Conservation (phyloP, 306 rosid species). For the Hippophae tibetana region DNA sequence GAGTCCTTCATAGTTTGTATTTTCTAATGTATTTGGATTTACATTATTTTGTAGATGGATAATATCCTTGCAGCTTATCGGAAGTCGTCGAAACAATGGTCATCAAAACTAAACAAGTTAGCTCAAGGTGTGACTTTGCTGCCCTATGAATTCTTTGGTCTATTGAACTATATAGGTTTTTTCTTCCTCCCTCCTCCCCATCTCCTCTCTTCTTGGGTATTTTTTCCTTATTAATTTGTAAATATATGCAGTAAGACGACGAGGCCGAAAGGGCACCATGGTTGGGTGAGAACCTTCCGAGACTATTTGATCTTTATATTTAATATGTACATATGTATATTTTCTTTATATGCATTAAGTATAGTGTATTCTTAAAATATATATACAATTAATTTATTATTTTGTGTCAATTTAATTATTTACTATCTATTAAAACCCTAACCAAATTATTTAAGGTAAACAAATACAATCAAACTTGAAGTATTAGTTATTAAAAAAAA, state of each 20-base stretch:
- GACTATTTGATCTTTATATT: too few relatives aligned
- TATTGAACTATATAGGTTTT: neutral
- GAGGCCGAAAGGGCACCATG: slow-evolving; percentile 92
- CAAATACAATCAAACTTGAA: too few relatives aligned
- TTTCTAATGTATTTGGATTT: slow-evolving; percentile 3
- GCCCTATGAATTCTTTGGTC: too few relatives aligned
- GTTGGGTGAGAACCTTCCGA: slow-evolving; percentile 53
- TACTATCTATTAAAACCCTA: neutral
- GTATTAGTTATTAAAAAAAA: too few relatives aligned
- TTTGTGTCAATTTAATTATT: neutral
- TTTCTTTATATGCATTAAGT: too few relatives aligned
- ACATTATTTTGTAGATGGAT: slow-evolving; percentile 27
- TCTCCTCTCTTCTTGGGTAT: neutral
- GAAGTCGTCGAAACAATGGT: slow-evolving; percentile 90
- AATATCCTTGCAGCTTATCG: slow-evolving; percentile 53
- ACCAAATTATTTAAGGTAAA: too few relatives aligned
- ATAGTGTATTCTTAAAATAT: neutral
- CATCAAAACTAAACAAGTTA: slow-evolving; percentile 48
- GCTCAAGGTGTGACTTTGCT: slow-evolving; percentile 32
- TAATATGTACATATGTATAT: too few relatives aligned
- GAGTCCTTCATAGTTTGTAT: neutral
- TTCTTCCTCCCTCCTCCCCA: slow-evolving; percentile 1
- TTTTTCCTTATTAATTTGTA: neutral
- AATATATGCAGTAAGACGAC: slow-evolving; percentile 53
- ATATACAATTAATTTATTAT: neutral